Evolutionary conservation across 2,329 filamentous ascomycete species (phyloP).

Genomic region (Sporothrix inflata): DNA sequence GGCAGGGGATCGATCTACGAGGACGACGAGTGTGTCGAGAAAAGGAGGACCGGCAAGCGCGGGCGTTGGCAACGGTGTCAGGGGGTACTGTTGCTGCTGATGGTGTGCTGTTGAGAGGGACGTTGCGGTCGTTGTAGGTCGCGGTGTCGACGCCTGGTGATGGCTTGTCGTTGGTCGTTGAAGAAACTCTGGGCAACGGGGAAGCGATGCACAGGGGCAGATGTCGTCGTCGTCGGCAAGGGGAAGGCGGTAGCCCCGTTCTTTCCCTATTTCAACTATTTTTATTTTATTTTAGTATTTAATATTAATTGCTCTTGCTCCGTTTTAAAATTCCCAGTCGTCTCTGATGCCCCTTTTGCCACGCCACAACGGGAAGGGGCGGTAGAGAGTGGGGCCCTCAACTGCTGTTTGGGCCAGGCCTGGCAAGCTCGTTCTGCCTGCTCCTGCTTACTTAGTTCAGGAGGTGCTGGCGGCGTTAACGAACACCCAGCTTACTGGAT

Average conservation of each 20-base stretch:
- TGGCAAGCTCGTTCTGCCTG: too few species aligned
- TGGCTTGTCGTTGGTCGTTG: conserved; percentile 17
- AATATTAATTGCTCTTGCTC: conserved; percentile 13
- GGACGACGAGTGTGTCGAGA: not conserved
- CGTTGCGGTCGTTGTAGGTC: not conserved
- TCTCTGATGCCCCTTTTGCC: conserved; percentile 19
- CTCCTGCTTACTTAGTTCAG: not conserved
- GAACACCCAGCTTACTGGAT: conserved; percentile 6
- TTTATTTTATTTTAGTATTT: conserved; percentile 19
- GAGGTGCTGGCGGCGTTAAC: not conserved
- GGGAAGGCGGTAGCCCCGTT: conserved; percentile 17
- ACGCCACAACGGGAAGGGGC: conserved; percentile 28
- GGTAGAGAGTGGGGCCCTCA: conserved; percentile 15
- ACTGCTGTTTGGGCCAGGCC: not conserved
- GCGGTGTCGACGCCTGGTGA: not conserved
- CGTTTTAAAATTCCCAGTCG: conserved; percentile 12
- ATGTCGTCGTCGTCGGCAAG: conserved; percentile 19
- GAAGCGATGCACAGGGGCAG: conserved; percentile 14
- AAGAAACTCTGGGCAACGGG: not conserved
- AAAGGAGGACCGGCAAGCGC: not conserved
- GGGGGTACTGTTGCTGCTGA: not conserved
- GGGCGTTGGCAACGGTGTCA: not conserved
- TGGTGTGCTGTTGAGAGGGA: not conserved
- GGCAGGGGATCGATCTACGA: not conserved
- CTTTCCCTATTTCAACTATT: conserved; percentile 3